Conservation (phyloP, 1,284 basidiomycete genomes). For the Xanthoconium separans region DNA sequence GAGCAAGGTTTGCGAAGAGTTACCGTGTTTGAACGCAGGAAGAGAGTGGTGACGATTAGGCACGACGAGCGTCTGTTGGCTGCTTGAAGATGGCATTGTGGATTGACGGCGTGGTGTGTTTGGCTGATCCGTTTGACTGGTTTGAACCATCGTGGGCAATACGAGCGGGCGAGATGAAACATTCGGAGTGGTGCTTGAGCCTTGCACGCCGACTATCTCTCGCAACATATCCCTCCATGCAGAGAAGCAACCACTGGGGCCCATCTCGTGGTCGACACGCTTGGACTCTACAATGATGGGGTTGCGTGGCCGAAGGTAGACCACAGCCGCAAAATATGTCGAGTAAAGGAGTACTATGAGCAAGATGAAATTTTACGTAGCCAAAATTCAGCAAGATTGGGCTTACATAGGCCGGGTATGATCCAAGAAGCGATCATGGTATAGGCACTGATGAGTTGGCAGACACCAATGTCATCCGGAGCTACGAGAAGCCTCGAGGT, state of each 20-base stretch:
- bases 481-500: slow-evolving; percentile 26
- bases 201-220: not conserved
- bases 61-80: not conserved
- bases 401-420: slow-evolving; percentile 51
- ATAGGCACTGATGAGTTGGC: slow-evolving; percentile 48
- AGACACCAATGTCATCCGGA: slow-evolving; percentile 43
- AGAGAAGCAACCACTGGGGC: slow-evolving; percentile 5
- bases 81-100: slow-evolving; percentile 6
- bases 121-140: slow-evolving; percentile 4
- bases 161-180: slow-evolving; percentile 2
- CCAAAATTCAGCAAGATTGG: no score
- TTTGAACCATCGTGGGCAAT: slow-evolving; percentile 10
- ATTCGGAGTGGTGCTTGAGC: not conserved
- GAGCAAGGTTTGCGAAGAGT: not conserved
- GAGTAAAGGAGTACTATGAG: slow-evolving; percentile 41
- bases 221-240: slow-evolving; percentile 7
- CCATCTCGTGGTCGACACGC: slow-evolving; percentile 21
- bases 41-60: slow-evolving; percentile 26
- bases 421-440: slow-evolving; percentile 57
- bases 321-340: slow-evolving; percentile 34
- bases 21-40: slow-evolving; percentile 17
- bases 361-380: not conserved
- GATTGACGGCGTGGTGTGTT: slow-evolving; percentile 13
- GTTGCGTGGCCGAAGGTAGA: slow-evolving; percentile 31
- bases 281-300: slow-evolving; percentile 23